Percentiles rank a stretch among this genome's conserved stretches.
Evolutionary conservation across 305 asterid genomes (phyloP).

Genomic region (Fraxinus sp.): DNA sequence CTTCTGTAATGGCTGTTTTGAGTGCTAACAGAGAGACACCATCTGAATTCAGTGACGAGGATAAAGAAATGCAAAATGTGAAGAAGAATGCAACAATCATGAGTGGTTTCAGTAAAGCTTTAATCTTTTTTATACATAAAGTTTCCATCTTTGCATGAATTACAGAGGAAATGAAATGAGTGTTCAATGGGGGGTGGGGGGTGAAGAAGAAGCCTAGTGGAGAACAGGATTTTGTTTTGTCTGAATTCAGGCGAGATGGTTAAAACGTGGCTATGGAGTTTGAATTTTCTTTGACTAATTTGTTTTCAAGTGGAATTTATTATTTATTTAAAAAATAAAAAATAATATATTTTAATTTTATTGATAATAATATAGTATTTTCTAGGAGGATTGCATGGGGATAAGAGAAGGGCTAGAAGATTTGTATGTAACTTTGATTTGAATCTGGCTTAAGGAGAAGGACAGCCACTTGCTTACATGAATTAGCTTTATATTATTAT

Average conservation of each 20-base stretch:
- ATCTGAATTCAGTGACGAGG: constrained; percentile 60
- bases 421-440: constrained; percentile 29
- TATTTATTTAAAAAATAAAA: not conserved
- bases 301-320: not conserved
- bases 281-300: constrained; percentile 40
- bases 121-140: constrained; percentile 27
- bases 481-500: too few species aligned
- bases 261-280: constrained; percentile 37
- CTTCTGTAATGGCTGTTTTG: constrained; percentile 64
- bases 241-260: constrained; percentile 36
- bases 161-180: not conserved
- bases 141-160: constrained; percentile 21
- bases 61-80: constrained; percentile 34
- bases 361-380: constrained; percentile 5
- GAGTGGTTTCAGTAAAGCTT: constrained; percentile 24
- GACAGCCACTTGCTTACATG: constrained; percentile 24
- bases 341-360: not conserved
- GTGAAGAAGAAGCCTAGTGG: constrained; percentile 28
- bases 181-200: not conserved
- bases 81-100: constrained; percentile 24
- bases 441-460: constrained; percentile 23
- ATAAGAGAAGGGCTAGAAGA: constrained; percentile 31
- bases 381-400: constrained; percentile 32
- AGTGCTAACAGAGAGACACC: constrained; percentile 87
- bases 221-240: constrained; percentile 18